A percentile compares a stretch with the other conserved stretches of the same genome.
Conservation (phyloP, 345 rosid genomes). For the Boechera stricta region DNA sequence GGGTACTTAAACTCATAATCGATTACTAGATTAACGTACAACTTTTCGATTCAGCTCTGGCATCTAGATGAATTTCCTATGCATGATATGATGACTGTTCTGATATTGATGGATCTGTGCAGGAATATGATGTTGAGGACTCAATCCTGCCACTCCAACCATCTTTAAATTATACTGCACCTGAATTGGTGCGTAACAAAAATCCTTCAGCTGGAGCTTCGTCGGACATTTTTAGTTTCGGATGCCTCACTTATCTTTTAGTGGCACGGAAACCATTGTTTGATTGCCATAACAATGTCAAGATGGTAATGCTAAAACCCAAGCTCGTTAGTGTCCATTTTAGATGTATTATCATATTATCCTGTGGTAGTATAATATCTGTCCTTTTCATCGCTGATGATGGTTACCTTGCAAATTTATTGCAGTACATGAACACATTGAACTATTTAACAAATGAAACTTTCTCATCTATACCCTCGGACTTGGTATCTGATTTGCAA, state of each 20-base stretch:
- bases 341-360: neutral
- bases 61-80: neutral
- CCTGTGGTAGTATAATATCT: neutral
- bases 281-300: conserved; percentile 90
- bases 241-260: conserved; percentile 87
- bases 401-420: conserved; percentile 22
- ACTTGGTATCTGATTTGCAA: conserved; percentile 80
- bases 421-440: conserved; percentile 94
- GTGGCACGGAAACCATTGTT: conserved; percentile 86
- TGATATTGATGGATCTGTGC: conserved; percentile 39
- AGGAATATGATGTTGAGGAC: conserved; percentile 98
- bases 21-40: neutral
- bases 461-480: conserved; percentile 81
- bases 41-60: neutral
- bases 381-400: conserved; percentile 24
- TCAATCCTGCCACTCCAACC: conserved; percentile 92
- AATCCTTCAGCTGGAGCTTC: conserved; percentile 65
- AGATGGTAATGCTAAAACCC: conserved; percentile 65
- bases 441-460: conserved; percentile 82
- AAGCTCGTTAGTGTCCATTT: conserved; percentile 24
- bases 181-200: conserved; percentile 82
- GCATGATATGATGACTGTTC: conserved; percentile 1
- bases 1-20: conserved; percentile 32
- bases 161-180: conserved; percentile 87
- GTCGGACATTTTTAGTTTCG: conserved; percentile 90